Evolutionary conservation across 768 basidiomycete genomes (phyloP), one percentile per base, ranked within the genome.

Genomic region (Neoboletus magnificus): DNA sequence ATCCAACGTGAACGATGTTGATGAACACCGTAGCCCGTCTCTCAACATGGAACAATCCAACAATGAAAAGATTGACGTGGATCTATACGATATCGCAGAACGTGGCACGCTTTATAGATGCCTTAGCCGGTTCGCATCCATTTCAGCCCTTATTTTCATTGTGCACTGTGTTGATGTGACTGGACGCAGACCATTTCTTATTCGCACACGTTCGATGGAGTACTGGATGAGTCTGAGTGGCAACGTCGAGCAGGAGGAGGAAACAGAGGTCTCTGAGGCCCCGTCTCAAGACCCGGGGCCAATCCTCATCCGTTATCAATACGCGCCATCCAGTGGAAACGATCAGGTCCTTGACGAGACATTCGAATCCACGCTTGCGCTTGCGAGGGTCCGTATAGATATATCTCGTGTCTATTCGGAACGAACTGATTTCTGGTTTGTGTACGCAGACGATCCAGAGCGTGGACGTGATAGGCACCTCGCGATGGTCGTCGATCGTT

Each of bases 61-160:
- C 33, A 22, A 20, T 12, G 42, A 33, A 36, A 22, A 32, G 42
- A 20, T 4, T 11, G 25, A 20, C 3, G 48, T 58, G 23, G 54
- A 51, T 40, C 37, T 44, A 18, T 44, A 52, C 15, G 63, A 56
- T 16, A 39, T 52, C 27, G 56, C 60, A 1, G 42, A 62, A 35
- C 37, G 32, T 10, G 54, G 52, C 33, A 3, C 4, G n/a, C 4
- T 58, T 15, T 15, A 11, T 25, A 27, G 50, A 46, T 45, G 40
- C 23, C 44, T 32, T 22, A 52, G 57, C 22, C 55, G 53, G 64
- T 65, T 15, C 25, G 57, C 44, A 27, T 42, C 23, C n/a, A 23
- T 35, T 11, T 22, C 13, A 1, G 5, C 3, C 13, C 9, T 6
- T 18, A 15, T 25, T 15, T 16, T 27, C 5, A 5, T 25, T 1